Evolutionary conservation across 2,329 filamentous ascomycete species (phyloP).

Genomic region (Chaetomiaceae sp.): DNA sequence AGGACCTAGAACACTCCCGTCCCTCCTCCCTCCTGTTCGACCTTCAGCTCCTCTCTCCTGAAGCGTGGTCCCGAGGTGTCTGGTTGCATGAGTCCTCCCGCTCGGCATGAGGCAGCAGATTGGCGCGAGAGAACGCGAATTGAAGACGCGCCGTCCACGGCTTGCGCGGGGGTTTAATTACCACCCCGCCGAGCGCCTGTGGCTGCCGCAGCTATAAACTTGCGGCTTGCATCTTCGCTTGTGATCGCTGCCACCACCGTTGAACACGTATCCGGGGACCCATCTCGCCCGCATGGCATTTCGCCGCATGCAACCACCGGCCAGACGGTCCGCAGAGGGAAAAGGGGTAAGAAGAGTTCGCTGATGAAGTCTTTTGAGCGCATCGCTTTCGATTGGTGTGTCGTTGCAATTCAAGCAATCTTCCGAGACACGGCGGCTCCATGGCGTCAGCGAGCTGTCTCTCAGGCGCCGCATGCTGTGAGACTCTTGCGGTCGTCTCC

Average conservation of each 20-base stretch:
- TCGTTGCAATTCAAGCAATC: no score
- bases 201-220: conserved; percentile 13
- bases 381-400: neutral
- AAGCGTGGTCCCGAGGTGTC: neutral
- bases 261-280: conserved; percentile 22
- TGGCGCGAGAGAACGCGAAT: conserved; percentile 23
- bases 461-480: conserved; percentile 8
- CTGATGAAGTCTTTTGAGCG: neutral
- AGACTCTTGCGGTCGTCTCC: conserved; percentile 5
- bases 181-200: conserved; percentile 8
- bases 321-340: conserved; percentile 1
- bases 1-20: neutral
- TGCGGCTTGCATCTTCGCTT: conserved; percentile 12
- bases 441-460: conserved; percentile 1
- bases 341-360: neutral
- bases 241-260: conserved; percentile 16
- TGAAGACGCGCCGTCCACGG: conserved; percentile 15
- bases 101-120: conserved; percentile 19
- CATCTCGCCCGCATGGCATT: conserved; percentile 6
- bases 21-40: neutral
- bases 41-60: neutral
- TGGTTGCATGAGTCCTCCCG: conserved; percentile 9
- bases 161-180: conserved; percentile 23
- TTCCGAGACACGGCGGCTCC: conserved; percentile 1
- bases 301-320: conserved; percentile 6